Percentiles rank a stretch among this genome's conserved stretches.
phyloP scores from a whole-genome alignment of 805 yeast species.

The Metschnikowia reukaufii region DNA sequence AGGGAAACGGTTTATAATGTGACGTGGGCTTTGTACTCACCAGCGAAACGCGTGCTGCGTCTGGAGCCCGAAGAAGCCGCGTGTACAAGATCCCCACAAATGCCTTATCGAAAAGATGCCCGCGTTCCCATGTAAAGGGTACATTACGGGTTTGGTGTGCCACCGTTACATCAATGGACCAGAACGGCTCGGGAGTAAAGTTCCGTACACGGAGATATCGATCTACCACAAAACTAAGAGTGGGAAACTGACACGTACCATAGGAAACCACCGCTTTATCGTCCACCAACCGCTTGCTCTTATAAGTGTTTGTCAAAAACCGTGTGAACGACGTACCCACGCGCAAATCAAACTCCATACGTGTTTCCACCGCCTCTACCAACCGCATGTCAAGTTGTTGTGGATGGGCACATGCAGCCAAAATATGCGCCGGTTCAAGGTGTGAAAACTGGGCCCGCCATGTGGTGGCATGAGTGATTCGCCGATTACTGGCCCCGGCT shows the following conservation, averaged over 20 bases:
- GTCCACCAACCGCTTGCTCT: conserved; percentile 32
- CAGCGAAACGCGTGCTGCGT: conserved; percentile 50
- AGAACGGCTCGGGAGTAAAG: conserved; percentile 76
- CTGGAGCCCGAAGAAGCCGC: conserved; percentile 58
- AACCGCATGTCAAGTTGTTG: conserved; percentile 59
- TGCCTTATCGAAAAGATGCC: conserved; percentile 70
- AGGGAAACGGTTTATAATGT: conserved; percentile 81
- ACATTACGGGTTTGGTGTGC: conserved; percentile 40
- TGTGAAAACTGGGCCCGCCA: conserved; percentile 88
- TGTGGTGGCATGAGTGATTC: conserved; percentile 46
- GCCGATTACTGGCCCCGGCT: conserved; percentile 54
- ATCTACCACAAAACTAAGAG: conserved; percentile 94
- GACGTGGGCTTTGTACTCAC: conserved; percentile 63
- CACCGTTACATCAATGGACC: conserved; percentile 64
- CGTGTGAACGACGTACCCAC: conserved; percentile 91
- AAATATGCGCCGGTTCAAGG: conserved; percentile 71
- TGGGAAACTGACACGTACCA: conserved; percentile 96
- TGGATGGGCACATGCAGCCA: conserved; percentile 73
- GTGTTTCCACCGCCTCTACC: conserved; percentile 80
- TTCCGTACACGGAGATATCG: conserved; percentile 71
- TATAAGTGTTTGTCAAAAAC: conserved; percentile 59
- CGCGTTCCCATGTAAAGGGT: conserved; percentile 69
- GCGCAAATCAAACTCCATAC: conserved; percentile 85
- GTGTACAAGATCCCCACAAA: conserved; percentile 58
- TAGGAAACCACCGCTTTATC: conserved; percentile 59